Percentiles rank a stretch among this genome's conserved stretches.
phyloP scores from a whole-genome alignment of 352 stramenopile species.

The Elongisporangium senticosum region DNA sequence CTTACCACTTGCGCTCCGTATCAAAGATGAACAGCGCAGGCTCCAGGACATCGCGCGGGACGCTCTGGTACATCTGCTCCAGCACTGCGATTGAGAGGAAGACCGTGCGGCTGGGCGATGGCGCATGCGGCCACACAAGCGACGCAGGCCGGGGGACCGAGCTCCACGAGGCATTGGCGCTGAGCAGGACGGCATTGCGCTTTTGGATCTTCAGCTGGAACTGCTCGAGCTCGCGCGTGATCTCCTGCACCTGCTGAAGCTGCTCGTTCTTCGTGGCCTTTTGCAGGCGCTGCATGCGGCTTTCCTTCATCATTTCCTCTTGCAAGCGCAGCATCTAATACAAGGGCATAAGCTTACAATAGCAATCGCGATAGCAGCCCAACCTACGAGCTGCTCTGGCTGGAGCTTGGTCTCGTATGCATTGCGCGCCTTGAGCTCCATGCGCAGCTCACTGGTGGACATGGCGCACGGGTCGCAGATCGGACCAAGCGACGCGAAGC shows the following conservation, averaged over 20 bases:
- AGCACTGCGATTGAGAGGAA: constrained; percentile 70
- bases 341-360: neutral
- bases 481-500: constrained; percentile 56
- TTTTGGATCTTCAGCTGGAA: constrained; percentile 17
- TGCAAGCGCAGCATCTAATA: constrained; percentile 65
- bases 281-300: constrained; percentile 55
- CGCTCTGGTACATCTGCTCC: constrained; percentile 51
- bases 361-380: neutral
- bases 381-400: constrained; percentile 53
- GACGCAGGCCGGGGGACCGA: constrained; percentile 33
- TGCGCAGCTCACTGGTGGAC: constrained; percentile 65
- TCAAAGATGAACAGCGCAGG: constrained; percentile 63
- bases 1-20: constrained; percentile 57
- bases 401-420: constrained; percentile 62
- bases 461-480: constrained; percentile 71
- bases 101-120: constrained; percentile 47
- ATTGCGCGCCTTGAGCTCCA: constrained; percentile 45
- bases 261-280: constrained; percentile 56
- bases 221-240: constrained; percentile 44
- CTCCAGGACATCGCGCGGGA: constrained; percentile 63
- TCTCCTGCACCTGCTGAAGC: constrained; percentile 32
- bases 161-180: constrained; percentile 2
- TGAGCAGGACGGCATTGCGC: constrained; percentile 3
- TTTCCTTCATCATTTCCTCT: constrained; percentile 56
- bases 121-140: constrained; percentile 49